These are phyloP conservation scores for Solanum virginianum DNA, from an alignment of 257 asterid genomes.

Conservation along the genomic window DNA sequence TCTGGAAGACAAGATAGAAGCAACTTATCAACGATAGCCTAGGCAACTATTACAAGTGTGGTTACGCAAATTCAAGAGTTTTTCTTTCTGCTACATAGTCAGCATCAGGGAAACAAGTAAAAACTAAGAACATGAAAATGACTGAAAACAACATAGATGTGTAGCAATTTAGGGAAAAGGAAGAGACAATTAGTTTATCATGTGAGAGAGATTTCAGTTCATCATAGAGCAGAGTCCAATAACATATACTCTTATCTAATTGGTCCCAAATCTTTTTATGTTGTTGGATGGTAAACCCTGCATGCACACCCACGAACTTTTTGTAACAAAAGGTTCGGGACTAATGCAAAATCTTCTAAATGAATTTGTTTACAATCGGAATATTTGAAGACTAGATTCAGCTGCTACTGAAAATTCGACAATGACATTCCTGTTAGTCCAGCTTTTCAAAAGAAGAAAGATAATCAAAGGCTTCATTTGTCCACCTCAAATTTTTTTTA, in stretches of 20 bases:
- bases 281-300: not conserved
- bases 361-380: not conserved
- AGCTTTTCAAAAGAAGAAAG: not conserved
- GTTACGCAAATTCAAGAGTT: not conserved
- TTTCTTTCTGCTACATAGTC: not conserved
- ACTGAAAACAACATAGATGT: not conserved
- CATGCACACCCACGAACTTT: not conserved
- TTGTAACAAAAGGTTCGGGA: not conserved
- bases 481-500: not conserved
- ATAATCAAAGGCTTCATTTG: not conserved
- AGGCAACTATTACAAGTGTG: not conserved
- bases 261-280: not conserved
- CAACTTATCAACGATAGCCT: slow-evolving; percentile 6
- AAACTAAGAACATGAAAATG: not conserved
- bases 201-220: not conserved
- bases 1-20: slow-evolving; percentile 27
- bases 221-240: not conserved
- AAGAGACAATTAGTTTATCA: not conserved
- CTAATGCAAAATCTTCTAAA: not conserved
- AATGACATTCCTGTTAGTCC: not conserved
- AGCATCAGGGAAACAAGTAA: not conserved
- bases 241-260: not conserved
- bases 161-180: not conserved
- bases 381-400: not conserved
- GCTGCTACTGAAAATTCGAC: not conserved